Evolutionary conservation across 1,284 basidiomycete genomes (phyloP).

Genomic region (Ceratobasidium papillatum): DNA sequence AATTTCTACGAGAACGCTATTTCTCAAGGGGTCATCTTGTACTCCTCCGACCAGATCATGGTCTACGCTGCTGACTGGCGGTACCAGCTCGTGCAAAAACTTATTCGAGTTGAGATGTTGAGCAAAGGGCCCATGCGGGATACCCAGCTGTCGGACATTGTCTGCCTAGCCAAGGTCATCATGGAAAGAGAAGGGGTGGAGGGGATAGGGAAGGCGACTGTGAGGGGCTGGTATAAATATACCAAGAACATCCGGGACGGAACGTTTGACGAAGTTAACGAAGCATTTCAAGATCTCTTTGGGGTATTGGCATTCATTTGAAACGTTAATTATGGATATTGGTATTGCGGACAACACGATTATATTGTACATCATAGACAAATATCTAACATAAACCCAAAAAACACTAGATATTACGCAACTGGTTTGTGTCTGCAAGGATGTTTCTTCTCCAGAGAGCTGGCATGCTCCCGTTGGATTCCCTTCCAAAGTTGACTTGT

Average conservation of each 20-base stretch:
- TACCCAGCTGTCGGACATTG: conserved; percentile 29
- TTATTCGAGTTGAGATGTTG: conserved; percentile 23
- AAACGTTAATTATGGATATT: conserved; percentile 30
- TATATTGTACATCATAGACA: conserved; percentile 24
- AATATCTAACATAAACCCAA: conserved; percentile 2
- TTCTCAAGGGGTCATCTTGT: conserved; percentile 20
- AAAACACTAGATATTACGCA: conserved; percentile 24
- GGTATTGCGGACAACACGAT: background rate
- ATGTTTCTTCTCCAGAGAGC: conserved; percentile 29
- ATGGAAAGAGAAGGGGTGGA: background rate
- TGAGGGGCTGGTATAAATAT: conserved; percentile 36
- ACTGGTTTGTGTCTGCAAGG: conserved; percentile 25
- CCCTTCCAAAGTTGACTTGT: conserved; percentile 21
- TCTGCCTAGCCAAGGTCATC: conserved; percentile 28
- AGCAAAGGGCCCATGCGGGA: conserved; percentile 5
- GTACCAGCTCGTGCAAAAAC: conserved; percentile 40
- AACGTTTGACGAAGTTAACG: conserved; percentile 38
- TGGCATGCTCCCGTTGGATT: background rate
- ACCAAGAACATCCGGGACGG: conserved; percentile 24
- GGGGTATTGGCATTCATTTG: conserved; percentile 24
- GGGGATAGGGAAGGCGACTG: background rate
- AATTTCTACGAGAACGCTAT: conserved; percentile 29
- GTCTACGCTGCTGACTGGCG: conserved; percentile 41
- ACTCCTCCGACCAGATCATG: conserved; percentile 25
- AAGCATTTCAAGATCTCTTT: conserved; percentile 26